Evolutionary conservation across 768 basidiomycete genomes (phyloP).

Genomic region (Boletus fagicola): DNA sequence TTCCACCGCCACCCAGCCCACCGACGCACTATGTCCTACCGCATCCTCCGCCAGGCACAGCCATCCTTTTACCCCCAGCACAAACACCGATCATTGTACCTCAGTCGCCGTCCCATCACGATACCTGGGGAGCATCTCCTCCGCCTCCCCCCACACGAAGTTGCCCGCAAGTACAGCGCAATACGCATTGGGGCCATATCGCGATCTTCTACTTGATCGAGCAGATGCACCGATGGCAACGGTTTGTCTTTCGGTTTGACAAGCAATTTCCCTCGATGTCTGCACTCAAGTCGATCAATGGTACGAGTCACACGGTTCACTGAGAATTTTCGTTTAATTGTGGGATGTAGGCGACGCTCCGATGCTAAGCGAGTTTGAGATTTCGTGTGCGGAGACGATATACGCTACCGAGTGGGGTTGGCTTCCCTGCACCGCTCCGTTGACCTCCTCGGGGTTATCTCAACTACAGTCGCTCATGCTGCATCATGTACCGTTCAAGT

Average conservation of each 20-base stretch:
- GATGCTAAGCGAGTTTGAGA: conserved; percentile 70
- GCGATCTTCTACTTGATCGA: conserved; percentile 76
- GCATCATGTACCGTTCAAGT: conserved; percentile 73
- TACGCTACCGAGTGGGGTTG: conserved; percentile 68
- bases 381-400: conserved; percentile 66
- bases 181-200: conserved; percentile 77
- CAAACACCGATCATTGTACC: conserved; percentile 48
- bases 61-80: conserved; percentile 36
- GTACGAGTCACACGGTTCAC: conserved; percentile 38
- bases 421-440: conserved; percentile 55
- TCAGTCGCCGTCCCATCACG: conserved; percentile 41
- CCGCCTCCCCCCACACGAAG: conserved; percentile 28
- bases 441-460: conserved; percentile 38
- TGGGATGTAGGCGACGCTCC: conserved; percentile 61
- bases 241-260: conserved; percentile 79
- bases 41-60: conserved; percentile 24
- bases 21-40: conserved; percentile 41
- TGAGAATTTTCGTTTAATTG: conserved; percentile 1
- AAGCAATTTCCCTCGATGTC: conserved; percentile 71
- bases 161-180: conserved; percentile 40
- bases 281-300: conserved; percentile 70
- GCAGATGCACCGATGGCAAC: conserved; percentile 80
- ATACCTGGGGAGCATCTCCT: conserved; percentile 39
- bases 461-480: conserved; percentile 58
- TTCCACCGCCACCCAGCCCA: conserved; percentile 31